phyloP scores from a whole-genome alignment of 805 yeast genomes.

The Hanseniaspora lindneri region DNA sequence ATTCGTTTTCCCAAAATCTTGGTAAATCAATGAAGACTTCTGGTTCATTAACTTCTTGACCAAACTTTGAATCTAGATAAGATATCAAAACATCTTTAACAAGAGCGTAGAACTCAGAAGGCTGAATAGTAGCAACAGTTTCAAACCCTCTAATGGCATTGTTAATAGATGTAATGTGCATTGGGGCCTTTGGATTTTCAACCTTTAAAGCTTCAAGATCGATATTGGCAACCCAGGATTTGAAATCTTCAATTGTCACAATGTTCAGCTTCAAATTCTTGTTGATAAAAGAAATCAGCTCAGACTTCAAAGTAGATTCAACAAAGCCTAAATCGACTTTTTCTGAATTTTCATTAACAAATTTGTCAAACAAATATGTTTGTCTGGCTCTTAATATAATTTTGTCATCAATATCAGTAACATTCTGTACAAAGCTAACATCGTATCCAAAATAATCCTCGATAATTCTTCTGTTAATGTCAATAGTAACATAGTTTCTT shows the following conservation, averaged over 20 bases:
- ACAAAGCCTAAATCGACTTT: slow-evolving; percentile 29
- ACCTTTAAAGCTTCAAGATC: slow-evolving; percentile 41
- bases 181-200: slow-evolving; percentile 70
- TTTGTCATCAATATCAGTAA: slow-evolving; percentile 97
- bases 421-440: slow-evolving; percentile 82
- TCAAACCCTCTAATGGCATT: slow-evolving; percentile 32
- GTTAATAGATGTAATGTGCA: slow-evolving; percentile 65
- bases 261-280: slow-evolving; percentile 42
- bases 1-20: slow-evolving; percentile 78
- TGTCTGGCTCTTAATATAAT: slow-evolving; percentile 92
- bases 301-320: slow-evolving; percentile 29
- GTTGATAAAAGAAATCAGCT: slow-evolving; percentile 39
- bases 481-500: slow-evolving; percentile 87
- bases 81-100: slow-evolving; percentile 73
- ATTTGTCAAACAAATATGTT: slow-evolving; percentile 61
- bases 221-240: slow-evolving; percentile 40
- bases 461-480: slow-evolving; percentile 78
- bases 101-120: slow-evolving; percentile 33
- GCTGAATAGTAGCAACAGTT: slow-evolving; percentile 21
- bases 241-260: slow-evolving; percentile 31
- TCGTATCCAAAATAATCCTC: slow-evolving; percentile 88
- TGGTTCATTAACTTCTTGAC: slow-evolving; percentile 73
- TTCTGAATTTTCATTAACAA: slow-evolving; percentile 29
- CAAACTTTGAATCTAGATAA: slow-evolving; percentile 55
- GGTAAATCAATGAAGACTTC: slow-evolving; percentile 70